Percentiles rank a stretch among this genome's conserved stretches.
phyloP scores from a whole-genome alignment of 441 rosid species.

The Manihot esculenta region DNA sequence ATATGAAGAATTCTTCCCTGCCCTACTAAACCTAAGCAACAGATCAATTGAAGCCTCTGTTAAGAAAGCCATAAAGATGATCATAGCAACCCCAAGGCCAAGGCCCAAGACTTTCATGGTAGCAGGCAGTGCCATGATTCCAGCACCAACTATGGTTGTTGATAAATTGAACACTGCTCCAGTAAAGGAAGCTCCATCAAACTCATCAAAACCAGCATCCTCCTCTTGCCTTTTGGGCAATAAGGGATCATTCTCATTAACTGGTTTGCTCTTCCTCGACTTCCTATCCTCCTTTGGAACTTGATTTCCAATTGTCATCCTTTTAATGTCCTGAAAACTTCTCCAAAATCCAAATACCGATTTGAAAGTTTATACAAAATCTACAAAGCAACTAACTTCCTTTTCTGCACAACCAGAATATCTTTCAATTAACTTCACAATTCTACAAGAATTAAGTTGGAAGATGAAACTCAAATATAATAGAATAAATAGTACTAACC shows the following conservation, averaged over 20 bases:
- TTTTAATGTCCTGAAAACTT: conserved; percentile 13
- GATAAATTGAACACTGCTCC: conserved; percentile 96
- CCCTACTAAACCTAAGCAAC: conserved; percentile 85
- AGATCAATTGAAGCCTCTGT: conserved; percentile 83
- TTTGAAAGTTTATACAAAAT: conserved; percentile 15
- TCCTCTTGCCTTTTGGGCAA: conserved; percentile 55
- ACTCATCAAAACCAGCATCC: conserved; percentile 67
- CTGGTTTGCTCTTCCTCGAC: conserved; percentile 40
- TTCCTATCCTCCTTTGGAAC: conserved; percentile 50
- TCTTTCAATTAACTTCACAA: conserved; percentile 21
- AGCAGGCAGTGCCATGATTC: conserved; percentile 98
- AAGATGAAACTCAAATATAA: background rate
- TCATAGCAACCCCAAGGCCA: conserved; percentile 70
- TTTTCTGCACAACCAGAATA: conserved; percentile 1
- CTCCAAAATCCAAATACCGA: conserved; percentile 13
- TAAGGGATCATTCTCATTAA: conserved; percentile 68
- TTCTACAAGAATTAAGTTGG: background rate
- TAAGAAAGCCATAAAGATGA: conserved; percentile 90
- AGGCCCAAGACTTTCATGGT: conserved; percentile 92
- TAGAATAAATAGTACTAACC: conserved; percentile 17
- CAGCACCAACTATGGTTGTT: conserved; percentile 93
- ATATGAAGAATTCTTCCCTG: conserved; percentile 64
- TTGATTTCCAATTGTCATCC: conserved; percentile 70
- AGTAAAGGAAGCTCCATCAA: conserved; percentile 87
- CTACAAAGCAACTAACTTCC: conserved; percentile 15